phyloP scores from a whole-genome alignment of 305 asterid species.

The Fraxinus ornus region DNA sequence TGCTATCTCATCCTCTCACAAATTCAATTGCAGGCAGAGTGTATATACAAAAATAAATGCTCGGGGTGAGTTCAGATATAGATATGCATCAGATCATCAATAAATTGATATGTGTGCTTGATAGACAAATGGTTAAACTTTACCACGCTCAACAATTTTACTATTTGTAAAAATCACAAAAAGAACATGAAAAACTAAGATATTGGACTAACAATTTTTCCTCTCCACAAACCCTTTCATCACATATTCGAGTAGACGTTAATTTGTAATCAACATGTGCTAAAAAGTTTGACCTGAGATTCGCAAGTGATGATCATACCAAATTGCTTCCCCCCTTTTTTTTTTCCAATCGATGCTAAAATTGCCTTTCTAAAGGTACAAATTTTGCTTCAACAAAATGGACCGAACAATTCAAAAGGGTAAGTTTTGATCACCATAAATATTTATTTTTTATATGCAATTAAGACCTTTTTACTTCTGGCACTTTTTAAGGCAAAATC shows the following conservation, averaged over 20 bases:
- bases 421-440: background rate
- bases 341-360: background rate
- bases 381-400: background rate
- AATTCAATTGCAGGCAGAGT: background rate
- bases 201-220: background rate
- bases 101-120: background rate
- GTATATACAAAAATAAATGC: conserved; percentile 4
- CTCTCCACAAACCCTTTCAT: background rate
- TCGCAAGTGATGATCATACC: background rate
- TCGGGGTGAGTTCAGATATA: background rate
- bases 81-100: background rate
- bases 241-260: background rate
- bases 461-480: no score
- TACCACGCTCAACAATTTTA: no score
- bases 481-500: no score
- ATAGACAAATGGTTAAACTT: background rate
- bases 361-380: background rate
- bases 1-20: background rate
- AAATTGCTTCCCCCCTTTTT: background rate
- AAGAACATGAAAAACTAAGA: background rate
- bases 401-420: background rate
- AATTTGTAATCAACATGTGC: background rate
- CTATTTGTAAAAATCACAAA: background rate
- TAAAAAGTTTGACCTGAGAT: background rate
- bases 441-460: no score